These are phyloP conservation scores for Metschnikowia dekortorum DNA, from an alignment of 805 yeast genomes.

Conservation along the genomic window DNA sequence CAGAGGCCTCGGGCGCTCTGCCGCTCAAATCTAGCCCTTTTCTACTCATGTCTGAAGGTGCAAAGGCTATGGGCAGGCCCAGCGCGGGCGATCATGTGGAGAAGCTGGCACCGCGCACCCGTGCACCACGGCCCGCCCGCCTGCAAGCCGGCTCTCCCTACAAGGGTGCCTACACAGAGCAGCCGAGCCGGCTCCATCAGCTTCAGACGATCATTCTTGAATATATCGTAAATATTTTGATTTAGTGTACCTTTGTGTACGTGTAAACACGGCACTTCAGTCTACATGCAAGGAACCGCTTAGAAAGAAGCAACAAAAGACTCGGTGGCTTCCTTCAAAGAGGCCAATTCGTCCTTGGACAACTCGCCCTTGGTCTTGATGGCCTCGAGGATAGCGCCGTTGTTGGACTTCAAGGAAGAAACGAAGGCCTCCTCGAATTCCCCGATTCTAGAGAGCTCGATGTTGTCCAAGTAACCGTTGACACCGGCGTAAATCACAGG, in stretches of 20 bases:
- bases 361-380: constrained; percentile 88
- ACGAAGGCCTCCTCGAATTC: constrained; percentile 91
- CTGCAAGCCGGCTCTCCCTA: no score
- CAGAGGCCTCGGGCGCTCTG: background rate
- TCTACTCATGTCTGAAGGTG: background rate
- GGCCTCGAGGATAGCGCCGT: constrained; percentile 74
- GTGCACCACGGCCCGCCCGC: background rate
- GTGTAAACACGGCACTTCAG: constrained; percentile 15
- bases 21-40: background rate
- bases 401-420: constrained; percentile 88
- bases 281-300: constrained; percentile 19
- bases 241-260: constrained; percentile 17
- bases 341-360: constrained; percentile 77
- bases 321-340: constrained; percentile 89
- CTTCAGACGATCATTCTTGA: constrained; percentile 6
- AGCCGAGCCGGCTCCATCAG: background rate
- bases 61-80: no score
- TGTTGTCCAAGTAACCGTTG: constrained; percentile 92
- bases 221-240: constrained; percentile 18
- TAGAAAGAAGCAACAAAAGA: constrained; percentile 86
- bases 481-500: constrained; percentile 99
- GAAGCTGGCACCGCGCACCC: background rate
- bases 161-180: no score
- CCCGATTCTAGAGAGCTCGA: constrained; percentile 81
- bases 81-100: background rate